Evolutionary conservation across 2,329 filamentous ascomycete species (phyloP).

Genomic region (Colletotrichum noveboracense): DNA sequence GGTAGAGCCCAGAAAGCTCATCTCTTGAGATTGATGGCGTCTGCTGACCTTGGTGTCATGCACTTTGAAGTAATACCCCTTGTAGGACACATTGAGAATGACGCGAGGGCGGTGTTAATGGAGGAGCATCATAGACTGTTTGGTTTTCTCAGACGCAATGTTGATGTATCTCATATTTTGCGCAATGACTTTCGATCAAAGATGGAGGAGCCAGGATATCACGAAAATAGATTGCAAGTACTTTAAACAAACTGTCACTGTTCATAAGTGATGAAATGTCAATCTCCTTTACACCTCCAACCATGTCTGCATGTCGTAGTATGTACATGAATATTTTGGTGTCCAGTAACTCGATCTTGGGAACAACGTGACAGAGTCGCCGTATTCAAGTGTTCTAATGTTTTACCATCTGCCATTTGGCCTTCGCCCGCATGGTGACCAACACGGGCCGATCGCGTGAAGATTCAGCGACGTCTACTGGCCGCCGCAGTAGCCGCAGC

Average conservation of each 20-base stretch:
- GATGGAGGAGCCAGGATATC: not conserved
- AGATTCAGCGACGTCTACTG: not conserved
- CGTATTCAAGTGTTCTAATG: not conserved
- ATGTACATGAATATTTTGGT: not conserved
- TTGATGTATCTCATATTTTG: not conserved
- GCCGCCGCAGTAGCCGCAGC: not conserved
- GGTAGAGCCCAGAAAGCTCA: not conserved
- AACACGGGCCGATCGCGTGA: not conserved
- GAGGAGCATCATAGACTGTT: not conserved
- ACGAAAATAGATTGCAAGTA: not conserved
- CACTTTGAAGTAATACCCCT: not conserved
- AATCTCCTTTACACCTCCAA: not conserved
- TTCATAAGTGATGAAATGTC: not conserved
- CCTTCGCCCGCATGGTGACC: not conserved
- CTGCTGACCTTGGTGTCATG: not conserved
- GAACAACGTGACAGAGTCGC: not conserved
- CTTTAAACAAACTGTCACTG: fast-evolving
- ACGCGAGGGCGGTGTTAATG: not conserved
- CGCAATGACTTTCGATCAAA: not conserved
- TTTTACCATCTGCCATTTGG: not conserved
- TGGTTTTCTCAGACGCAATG: not conserved
- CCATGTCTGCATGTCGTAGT: not conserved
- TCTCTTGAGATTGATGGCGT: not conserved
- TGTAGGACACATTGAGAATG: not conserved
- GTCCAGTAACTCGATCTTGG: not conserved